Conservation (phyloP, 208 protist species). For the Entamoeba dispar region DNA sequence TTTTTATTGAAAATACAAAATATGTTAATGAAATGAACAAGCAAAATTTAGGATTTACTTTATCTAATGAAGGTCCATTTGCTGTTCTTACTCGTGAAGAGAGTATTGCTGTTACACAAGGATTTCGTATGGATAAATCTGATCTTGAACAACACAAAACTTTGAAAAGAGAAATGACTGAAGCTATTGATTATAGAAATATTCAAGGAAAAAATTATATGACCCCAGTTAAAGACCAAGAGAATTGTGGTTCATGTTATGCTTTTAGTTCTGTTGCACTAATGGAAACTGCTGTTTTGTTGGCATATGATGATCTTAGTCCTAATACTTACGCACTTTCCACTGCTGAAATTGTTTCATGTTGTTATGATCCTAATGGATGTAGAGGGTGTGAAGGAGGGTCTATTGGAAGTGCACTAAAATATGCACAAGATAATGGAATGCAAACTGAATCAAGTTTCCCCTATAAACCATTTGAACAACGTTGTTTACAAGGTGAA, state of each 20-base stretch:
- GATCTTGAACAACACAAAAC: background rate
- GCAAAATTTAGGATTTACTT: background rate
- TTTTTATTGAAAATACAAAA: background rate
- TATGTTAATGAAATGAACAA: background rate
- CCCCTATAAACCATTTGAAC: background rate
- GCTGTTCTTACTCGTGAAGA: background rate
- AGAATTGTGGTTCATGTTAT: constrained; percentile 6
- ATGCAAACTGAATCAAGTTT: background rate
- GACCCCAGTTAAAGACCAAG: background rate
- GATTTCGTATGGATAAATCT: background rate
- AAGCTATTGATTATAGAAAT: background rate
- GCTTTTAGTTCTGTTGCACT: background rate
- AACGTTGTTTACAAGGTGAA: background rate
- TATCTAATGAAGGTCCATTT: background rate
- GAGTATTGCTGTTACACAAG: background rate
- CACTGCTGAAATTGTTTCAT: background rate
- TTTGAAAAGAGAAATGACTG: background rate
- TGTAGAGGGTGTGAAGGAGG: background rate
- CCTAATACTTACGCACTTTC: background rate
- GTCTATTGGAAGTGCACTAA: background rate
- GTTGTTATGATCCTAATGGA: background rate
- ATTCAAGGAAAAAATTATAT: background rate
- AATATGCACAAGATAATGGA: background rate
- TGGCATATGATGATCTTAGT: background rate
- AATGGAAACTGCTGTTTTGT: background rate